phyloP scores from a whole-genome alignment of 805 yeast genomes.

The Metschnikowia gruessii region DNA sequence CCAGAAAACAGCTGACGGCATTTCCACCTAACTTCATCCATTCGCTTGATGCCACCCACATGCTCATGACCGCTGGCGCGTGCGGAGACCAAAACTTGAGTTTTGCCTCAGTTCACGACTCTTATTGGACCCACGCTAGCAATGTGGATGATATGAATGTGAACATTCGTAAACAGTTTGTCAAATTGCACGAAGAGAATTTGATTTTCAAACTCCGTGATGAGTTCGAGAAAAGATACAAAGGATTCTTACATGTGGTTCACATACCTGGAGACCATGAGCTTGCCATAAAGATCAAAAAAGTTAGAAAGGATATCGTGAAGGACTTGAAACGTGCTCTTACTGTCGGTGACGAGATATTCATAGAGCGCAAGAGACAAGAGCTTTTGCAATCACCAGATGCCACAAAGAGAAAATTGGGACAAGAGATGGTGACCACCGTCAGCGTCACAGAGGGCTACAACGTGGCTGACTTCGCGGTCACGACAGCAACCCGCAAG shows the following conservation, averaged over 20 bases:
- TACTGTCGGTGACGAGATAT: constrained; percentile 70
- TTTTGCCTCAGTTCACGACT: constrained; percentile 96
- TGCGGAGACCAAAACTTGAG: constrained; percentile 63
- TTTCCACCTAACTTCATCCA: constrained; percentile 96
- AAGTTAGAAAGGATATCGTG: constrained; percentile 48
- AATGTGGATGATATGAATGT: constrained; percentile 72
- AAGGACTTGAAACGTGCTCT: constrained; percentile 51
- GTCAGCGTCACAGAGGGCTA: constrained; percentile 50
- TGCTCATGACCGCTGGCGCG: constrained; percentile 82
- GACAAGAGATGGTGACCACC: constrained; percentile 63
- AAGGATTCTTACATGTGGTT: constrained; percentile 61
- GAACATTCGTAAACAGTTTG: constrained; percentile 73
- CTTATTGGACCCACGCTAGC: constrained; percentile 96
- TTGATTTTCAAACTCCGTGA: constrained; percentile 64
- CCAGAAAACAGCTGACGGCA: constrained; percentile 87
- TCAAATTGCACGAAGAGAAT: constrained; percentile 70
- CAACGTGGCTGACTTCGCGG: constrained; percentile 26
- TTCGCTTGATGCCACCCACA: constrained; percentile 94
- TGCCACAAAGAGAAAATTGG: constrained; percentile 47
- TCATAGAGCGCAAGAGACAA: constrained; percentile 64
- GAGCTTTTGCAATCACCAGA: constrained; percentile 51
- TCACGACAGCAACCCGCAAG: constrained; percentile 22
- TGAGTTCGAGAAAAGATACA: constrained; percentile 82
- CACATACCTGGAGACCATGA: constrained; percentile 51
- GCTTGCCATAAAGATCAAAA: constrained; percentile 48